Evolutionary conservation across 805 yeast genomes (phyloP), one percentile per base, ranked within the genome.

Genomic region (Scheffersomyces spartinae): DNA sequence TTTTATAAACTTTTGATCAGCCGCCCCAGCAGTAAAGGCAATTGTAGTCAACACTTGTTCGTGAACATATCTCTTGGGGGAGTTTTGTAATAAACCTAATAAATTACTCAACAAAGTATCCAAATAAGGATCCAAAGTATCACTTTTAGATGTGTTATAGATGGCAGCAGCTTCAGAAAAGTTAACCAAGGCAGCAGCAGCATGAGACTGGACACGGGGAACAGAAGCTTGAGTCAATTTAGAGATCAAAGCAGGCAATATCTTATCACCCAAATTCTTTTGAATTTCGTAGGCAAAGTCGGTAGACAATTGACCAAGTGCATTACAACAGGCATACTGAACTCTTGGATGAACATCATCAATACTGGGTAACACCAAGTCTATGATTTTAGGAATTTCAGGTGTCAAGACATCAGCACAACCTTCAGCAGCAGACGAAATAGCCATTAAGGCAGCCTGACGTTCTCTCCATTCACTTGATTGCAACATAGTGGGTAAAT

Each of bases 121-220:
- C 44, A 91, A 64, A 43, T 80, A 86, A n/a, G 97, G 97, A 44
- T 85, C 95, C 39, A 91, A 59, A 7, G 76, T 71, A 34, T 81
- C 94, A 44, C 83, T 80, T n/a, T n/a, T n/a, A n/a, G n/a, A n/a
- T n/a, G n/a, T n/a, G n/a, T n/a, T n/a, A n/a, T n/a, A n/a, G n/a
- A n/a, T n/a, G 5, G 82, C 59, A 2, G 97, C 95, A 35, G 80
- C 84, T 53, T 91, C 98, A 20, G 88, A 73, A 49, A 91, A 91
- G 49, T 91, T 91, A 23, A 91, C 97, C 42, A 88, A 63, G 0
- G 98, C 98, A 26, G 98, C 98, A 21, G 98, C 96, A 10, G 96
- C 97, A 47, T 91, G 98, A 1, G 95, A 83, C 57, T 88, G 97
- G 13, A 91, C 98, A 44, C 97, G 66, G 26, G 93, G 88, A 30